phyloP scores from a whole-genome alignment of 176 grass and related monocot species.

The Zea luxurians region DNA sequence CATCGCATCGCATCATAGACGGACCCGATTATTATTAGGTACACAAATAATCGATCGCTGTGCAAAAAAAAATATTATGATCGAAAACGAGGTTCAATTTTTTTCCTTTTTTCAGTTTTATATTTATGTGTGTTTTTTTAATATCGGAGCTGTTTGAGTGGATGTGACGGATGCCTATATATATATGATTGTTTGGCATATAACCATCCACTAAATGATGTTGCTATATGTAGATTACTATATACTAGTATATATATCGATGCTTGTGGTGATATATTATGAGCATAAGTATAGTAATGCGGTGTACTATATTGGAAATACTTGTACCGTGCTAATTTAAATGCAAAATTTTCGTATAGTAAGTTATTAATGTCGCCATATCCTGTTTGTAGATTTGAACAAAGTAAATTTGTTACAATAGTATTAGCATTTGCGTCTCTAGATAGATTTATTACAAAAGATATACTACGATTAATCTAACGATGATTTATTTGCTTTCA shows the following conservation, averaged over 20 bases:
- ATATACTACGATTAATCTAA: neutral
- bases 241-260: neutral
- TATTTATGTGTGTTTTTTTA: constrained; percentile 13
- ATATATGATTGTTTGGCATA: neutral
- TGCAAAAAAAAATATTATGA: constrained; percentile 13
- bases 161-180: constrained; percentile 23
- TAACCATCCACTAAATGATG: neutral
- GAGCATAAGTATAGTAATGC: neutral
- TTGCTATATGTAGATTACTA: neutral
- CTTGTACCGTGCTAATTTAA: neutral
- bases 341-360: neutral
- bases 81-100: constrained; percentile 29
- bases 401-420: neutral
- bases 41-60: constrained; percentile 32
- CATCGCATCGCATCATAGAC: neutral
- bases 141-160: neutral
- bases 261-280: neutral
- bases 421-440: too few relatives aligned
- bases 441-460: neutral
- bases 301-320: neutral
- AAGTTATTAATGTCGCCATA: neutral
- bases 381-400: neutral
- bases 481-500: neutral
- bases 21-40: constrained; percentile 27
- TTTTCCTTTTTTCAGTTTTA: neutral